Evolutionary conservation across 306 rosid genomes (phyloP).

Genomic region (Malus domestica): ASM211411v1 NC_041795.1:20334001-20334500

Average conservation of each 20-base stretch:
- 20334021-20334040: conserved; percentile 74
- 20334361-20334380: conserved; percentile 78
- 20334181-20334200: conserved; percentile 58
- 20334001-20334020: conserved; percentile 94
- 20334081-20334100: conserved; percentile 67
- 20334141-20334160: conserved; percentile 79
- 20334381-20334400: conserved; percentile 41
- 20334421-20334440: conserved; percentile 92
- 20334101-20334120: conserved; percentile 68
- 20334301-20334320: conserved; percentile 74
- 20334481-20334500: conserved; percentile 73
- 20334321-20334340: conserved; percentile 73
- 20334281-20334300: conserved; percentile 75
- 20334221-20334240: conserved; percentile 55
- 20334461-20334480: conserved; percentile 74
- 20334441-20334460: conserved; percentile 93
- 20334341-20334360: conserved; percentile 58
- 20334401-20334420: conserved; percentile 48
- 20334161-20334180: conserved; percentile 62
- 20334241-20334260: conserved; percentile 83
- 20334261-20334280: conserved; percentile 86
- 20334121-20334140: conserved; percentile 55
- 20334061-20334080: conserved; percentile 85
- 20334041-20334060: conserved; percentile 86
- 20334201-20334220: conserved; percentile 87